phyloP scores from a whole-genome alignment of 2,329 filamentous ascomycete species.

The Paraconiothyrium sp. region DNA sequence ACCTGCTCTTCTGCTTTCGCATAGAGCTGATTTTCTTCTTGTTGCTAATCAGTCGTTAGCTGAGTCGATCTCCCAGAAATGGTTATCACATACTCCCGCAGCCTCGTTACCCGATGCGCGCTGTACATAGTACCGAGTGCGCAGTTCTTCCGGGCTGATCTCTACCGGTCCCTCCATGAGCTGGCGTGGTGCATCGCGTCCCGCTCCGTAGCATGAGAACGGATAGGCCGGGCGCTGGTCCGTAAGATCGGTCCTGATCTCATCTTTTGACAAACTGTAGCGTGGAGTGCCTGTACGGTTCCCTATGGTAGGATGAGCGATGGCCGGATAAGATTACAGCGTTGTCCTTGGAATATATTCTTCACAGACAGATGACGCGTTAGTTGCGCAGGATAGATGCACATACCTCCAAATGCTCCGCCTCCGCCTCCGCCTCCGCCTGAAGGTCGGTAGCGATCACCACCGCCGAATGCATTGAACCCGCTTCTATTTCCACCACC shows the following conservation, averaged over 20 bases:
- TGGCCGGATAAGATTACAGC: background rate
- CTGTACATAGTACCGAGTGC: slow-evolving; percentile 74
- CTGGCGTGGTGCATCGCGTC: slow-evolving; percentile 78
- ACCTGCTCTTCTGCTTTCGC: slow-evolving; percentile 74
- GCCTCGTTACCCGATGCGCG: slow-evolving; percentile 68
- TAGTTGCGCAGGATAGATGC: background rate
- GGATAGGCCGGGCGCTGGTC: slow-evolving; percentile 83
- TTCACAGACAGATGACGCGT: background rate
- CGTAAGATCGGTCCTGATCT: slow-evolving; percentile 66
- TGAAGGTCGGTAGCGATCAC: slow-evolving; percentile 47
- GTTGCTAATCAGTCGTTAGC: slow-evolving; percentile 58
- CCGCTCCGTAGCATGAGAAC: slow-evolving; percentile 85
- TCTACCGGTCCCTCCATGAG: slow-evolving; percentile 86
- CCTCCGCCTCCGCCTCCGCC: slow-evolving; percentile 15
- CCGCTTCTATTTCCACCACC: slow-evolving; percentile 15
- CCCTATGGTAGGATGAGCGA: slow-evolving; percentile 18
- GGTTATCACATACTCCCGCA: slow-evolving; percentile 56
- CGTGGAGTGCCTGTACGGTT: slow-evolving; percentile 29
- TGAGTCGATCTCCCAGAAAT: background rate
- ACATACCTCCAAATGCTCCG: slow-evolving; percentile 54
- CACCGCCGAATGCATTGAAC: slow-evolving; percentile 19
- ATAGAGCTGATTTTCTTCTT: slow-evolving; percentile 69
- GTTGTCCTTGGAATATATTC: background rate
- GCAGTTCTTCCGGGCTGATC: slow-evolving; percentile 88
- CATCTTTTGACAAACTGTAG: slow-evolving; percentile 40